A percentile compares a stretch with the other conserved stretches of the same genome.
These are phyloP conservation scores for Pistacia vera DNA, from an alignment of 345 rosid species.

Conservation along the genomic window DNA sequence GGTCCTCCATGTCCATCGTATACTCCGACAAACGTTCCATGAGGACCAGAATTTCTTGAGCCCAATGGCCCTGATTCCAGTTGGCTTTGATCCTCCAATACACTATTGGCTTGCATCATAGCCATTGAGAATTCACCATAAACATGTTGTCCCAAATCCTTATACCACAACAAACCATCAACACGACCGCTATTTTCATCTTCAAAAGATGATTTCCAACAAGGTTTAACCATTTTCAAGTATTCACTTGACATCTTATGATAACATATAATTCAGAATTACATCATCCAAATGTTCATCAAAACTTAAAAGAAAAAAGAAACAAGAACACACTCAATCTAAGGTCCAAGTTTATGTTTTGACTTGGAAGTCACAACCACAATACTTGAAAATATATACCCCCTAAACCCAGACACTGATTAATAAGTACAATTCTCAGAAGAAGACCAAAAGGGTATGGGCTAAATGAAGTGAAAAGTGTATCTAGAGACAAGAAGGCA, in stretches of 20 bases:
- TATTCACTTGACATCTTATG: slow-evolving; percentile 8
- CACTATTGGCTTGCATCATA: slow-evolving; percentile 70
- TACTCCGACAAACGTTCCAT: slow-evolving; percentile 71
- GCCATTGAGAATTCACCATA: slow-evolving; percentile 86
- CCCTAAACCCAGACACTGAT: slow-evolving; percentile 27
- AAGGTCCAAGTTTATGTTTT: slow-evolving; percentile 11
- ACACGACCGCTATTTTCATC: slow-evolving; percentile 40
- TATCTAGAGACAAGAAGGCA: slow-evolving; percentile 53
- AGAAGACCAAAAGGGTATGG: slow-evolving; percentile 66
- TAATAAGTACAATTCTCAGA: slow-evolving; percentile 25
- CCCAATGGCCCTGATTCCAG: slow-evolving; percentile 79
- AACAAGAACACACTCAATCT: slow-evolving; percentile 22
- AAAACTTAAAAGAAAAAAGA: slow-evolving; percentile 27
- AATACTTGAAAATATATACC: slow-evolving; percentile 29
- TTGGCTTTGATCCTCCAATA: slow-evolving; percentile 83
- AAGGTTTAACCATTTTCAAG: slow-evolving; percentile 57
- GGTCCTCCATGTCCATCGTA: slow-evolving; percentile 93
- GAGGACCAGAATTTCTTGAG: slow-evolving; percentile 41
- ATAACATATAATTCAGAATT: neutral
- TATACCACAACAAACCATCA: slow-evolving; percentile 71
- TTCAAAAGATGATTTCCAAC: slow-evolving; percentile 54
- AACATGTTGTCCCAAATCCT: slow-evolving; percentile 63
- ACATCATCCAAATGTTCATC: slow-evolving; percentile 16
- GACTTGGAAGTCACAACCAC: slow-evolving; percentile 20
- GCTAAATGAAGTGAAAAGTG: slow-evolving; percentile 45